These are phyloP conservation scores for Sugiyamaella chiloensis DNA, from an alignment of 805 yeast species.

Conservation along the genomic window DNA sequence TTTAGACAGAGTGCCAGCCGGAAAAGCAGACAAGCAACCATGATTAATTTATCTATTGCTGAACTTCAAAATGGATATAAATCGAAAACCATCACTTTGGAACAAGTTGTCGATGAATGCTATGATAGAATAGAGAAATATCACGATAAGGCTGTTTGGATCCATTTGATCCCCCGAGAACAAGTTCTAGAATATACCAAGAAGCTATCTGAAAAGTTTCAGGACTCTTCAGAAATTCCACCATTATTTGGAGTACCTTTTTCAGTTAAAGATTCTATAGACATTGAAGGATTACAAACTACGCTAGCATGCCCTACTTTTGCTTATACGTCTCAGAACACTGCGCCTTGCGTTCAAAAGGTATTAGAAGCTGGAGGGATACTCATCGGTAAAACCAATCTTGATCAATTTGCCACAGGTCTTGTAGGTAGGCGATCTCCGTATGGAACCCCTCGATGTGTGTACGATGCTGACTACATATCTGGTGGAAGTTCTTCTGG, in stretches of 20 bases:
- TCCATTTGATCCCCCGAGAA: not conserved
- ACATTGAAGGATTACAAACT: constrained; percentile 73
- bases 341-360: constrained; percentile 68
- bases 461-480: constrained; percentile 75
- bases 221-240: constrained; percentile 20
- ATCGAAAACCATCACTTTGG: not conserved
- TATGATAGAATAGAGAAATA: not conserved
- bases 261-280: constrained; percentile 93
- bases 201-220: not conserved
- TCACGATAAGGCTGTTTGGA: not conserved
- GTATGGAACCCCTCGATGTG: constrained; percentile 82
- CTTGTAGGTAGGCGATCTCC: constrained; percentile 94
- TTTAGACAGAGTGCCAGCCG: too few relatives aligned
- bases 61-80: not conserved
- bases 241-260: constrained; percentile 92
- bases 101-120: not conserved
- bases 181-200: not conserved
- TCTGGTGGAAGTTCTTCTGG: constrained; percentile 97
- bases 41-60: not conserved
- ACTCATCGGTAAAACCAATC: constrained; percentile 86
- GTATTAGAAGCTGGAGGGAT: constrained; percentile 89
- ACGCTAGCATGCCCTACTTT: constrained; percentile 95
- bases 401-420: constrained; percentile 98
- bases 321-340: constrained; percentile 62
- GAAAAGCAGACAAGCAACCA: too few relatives aligned